Conservation (phyloP, 2,329 filamentous ascomycete genomes). For the Verticillium dahliae region DNA sequence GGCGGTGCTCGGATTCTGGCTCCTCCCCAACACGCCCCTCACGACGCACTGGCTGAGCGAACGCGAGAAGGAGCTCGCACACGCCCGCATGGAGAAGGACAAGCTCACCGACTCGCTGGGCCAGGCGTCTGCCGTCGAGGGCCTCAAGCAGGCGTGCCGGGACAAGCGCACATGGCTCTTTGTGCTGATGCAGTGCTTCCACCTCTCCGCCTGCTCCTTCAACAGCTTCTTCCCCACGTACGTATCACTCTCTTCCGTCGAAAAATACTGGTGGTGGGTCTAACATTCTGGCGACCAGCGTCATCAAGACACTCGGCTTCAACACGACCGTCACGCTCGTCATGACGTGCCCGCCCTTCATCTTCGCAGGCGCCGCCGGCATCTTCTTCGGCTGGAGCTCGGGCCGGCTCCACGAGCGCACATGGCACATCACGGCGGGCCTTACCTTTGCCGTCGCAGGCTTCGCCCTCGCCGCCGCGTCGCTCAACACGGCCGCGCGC, state of each 20-base stretch:
- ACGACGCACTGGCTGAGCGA: conserved; percentile 36
- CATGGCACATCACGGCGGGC: conserved; percentile 41
- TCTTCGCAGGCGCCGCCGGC: conserved; percentile 38
- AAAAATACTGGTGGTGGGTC: background rate
- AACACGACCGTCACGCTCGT: conserved; percentile 41
- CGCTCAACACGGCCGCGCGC: conserved; percentile 29
- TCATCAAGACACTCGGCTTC: conserved; percentile 43
- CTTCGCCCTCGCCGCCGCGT: conserved; percentile 30
- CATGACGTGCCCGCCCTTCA: conserved; percentile 46
- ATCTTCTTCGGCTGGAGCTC: conserved; percentile 43
- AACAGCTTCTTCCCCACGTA: conserved; percentile 39
- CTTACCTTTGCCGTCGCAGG: conserved; percentile 33
- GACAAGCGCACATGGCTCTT: conserved; percentile 48
- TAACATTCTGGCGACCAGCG: conserved; percentile 13
- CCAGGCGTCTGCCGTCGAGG: conserved; percentile 33
- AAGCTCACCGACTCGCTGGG: conserved; percentile 37
- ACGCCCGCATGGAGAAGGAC: conserved; percentile 41
- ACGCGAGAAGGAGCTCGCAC: conserved; percentile 40
- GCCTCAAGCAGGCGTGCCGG: conserved; percentile 38
- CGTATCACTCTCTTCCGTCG: conserved; percentile 5
- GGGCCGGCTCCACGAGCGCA: conserved; percentile 39
- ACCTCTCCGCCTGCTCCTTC: conserved; percentile 40
- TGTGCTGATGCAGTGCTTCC: conserved; percentile 49
- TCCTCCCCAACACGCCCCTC: conserved; percentile 32
- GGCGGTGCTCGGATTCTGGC: conserved; percentile 55